Conservation (phyloP, 257 asterid genomes). For the Forsythia suspensa region DNA sequence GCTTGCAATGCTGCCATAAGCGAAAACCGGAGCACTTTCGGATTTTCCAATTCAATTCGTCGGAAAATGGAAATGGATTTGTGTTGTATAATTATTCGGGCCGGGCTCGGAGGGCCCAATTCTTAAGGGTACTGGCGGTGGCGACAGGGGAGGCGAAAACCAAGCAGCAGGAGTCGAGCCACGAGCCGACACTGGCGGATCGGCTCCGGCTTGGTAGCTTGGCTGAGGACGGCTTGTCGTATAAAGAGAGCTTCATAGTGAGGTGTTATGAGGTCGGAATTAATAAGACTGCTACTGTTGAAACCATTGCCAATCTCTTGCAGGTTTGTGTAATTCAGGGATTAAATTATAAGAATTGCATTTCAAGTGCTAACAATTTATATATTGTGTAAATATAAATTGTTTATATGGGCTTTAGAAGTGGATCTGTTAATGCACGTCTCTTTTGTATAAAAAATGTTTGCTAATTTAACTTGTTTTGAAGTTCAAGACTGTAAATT, state of each 20-base stretch:
- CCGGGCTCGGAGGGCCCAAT: slow-evolving; percentile 18
- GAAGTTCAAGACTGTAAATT: not conserved
- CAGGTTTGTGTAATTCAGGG: slow-evolving; percentile 50
- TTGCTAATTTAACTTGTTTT: not conserved
- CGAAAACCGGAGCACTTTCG: slow-evolving; percentile 24
- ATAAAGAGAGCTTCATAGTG: slow-evolving; percentile 85
- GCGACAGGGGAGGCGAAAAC: slow-evolving; percentile 59
- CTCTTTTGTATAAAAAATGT: not conserved
- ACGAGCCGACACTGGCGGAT: slow-evolving; percentile 68
- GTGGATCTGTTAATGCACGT: slow-evolving; percentile 28
- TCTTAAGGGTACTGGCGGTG: slow-evolving; percentile 45
- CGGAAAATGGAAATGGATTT: slow-evolving; percentile 21
- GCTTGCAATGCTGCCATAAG: slow-evolving; percentile 42
- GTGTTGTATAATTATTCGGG: not conserved
- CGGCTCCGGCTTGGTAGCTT: slow-evolving; percentile 86
- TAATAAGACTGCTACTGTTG: slow-evolving; percentile 92
- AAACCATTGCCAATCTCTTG: slow-evolving; percentile 90
- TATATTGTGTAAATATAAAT: not conserved
- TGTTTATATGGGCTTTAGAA: slow-evolving; percentile 9
- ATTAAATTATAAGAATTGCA: not conserved
- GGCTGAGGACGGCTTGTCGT: slow-evolving; percentile 85
- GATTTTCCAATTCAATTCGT: slow-evolving; percentile 24
- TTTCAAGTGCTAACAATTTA: not conserved
- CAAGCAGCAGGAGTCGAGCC: slow-evolving; percentile 39
- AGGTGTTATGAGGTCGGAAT: slow-evolving; percentile 94